Evolutionary conservation across 306 rosid species (phyloP).

Genomic region (Pyrus bretschneideri): DNA sequence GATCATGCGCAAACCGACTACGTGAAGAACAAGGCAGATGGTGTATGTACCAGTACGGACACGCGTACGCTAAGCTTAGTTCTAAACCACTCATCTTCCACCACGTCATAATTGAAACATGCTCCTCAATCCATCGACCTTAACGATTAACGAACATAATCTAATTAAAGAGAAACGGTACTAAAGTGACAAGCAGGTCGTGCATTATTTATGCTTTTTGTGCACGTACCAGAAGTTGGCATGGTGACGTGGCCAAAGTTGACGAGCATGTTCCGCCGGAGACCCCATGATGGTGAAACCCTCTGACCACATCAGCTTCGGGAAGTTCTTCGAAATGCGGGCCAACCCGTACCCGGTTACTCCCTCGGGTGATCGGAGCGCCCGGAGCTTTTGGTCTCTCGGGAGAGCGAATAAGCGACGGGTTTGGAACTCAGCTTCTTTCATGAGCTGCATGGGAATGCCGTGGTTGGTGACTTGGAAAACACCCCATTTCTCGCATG

Average conservation of each 20-base stretch:
- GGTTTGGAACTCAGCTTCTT: slow-evolving; percentile 13
- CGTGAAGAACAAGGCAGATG: not conserved
- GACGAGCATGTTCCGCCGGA: slow-evolving; percentile 26
- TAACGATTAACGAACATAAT: not conserved
- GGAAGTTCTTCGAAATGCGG: slow-evolving; percentile 16
- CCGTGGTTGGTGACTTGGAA: slow-evolving; percentile 47
- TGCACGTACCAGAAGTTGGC: slow-evolving; percentile 36
- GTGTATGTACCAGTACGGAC: not conserved
- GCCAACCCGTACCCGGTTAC: slow-evolving; percentile 38
- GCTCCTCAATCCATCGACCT: not conserved
- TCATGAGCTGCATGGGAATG: slow-evolving; percentile 12
- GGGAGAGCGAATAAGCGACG: slow-evolving; percentile 30
- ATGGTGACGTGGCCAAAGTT: slow-evolving; percentile 45
- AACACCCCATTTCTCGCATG: slow-evolving; percentile 38
- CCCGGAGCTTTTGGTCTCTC: slow-evolving; percentile 21
- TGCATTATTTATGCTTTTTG: not conserved
- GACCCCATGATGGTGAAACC: slow-evolving; percentile 35
- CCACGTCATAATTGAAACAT: not conserved
- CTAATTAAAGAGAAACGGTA: not conserved
- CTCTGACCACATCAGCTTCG: slow-evolving; percentile 46
- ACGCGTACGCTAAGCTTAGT: not conserved
- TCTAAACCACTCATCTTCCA: not conserved
- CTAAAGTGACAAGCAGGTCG: not conserved
- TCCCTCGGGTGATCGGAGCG: slow-evolving; percentile 22
- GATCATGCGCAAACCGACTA: not conserved